A percentile compares a stretch with the other conserved stretches of the same genome.
Conservation (phyloP, 345 rosid genomes). For the Theobroma cacao region DNA sequence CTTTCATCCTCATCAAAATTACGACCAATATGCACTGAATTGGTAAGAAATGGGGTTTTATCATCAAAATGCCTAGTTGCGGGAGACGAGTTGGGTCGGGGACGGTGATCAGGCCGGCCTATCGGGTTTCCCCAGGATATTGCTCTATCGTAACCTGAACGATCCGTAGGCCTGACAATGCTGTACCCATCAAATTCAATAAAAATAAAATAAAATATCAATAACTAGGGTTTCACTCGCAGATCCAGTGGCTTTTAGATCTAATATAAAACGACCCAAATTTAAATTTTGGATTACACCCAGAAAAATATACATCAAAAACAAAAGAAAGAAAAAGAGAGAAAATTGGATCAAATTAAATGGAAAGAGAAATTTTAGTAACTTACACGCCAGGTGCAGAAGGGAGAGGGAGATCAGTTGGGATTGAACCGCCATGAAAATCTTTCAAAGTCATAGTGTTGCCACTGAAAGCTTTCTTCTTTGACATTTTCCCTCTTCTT, state of each 20-base stretch:
- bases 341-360: neutral
- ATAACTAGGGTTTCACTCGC: slow-evolving; percentile 14
- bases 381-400: slow-evolving; percentile 93
- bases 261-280: slow-evolving; percentile 14
- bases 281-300: neutral
- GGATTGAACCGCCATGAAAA: slow-evolving; percentile 92
- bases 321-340: neutral
- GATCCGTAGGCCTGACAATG: slow-evolving; percentile 48
- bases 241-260: slow-evolving; percentile 26
- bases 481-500: slow-evolving; percentile 54
- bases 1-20: slow-evolving; percentile 85
- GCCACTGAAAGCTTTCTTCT: slow-evolving; percentile 69
- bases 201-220: neutral
- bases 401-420: slow-evolving; percentile 81
- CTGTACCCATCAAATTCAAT: slow-evolving; percentile 28
- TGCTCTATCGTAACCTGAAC: slow-evolving; percentile 53
- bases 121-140: slow-evolving; percentile 55
- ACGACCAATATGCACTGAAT: slow-evolving; percentile 54
- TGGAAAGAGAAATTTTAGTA: neutral
- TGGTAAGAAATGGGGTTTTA: slow-evolving; percentile 62
- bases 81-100: slow-evolving; percentile 63
- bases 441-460: slow-evolving; percentile 88
- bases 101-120: slow-evolving; percentile 55
- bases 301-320: neutral
- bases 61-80: slow-evolving; percentile 65